phyloP scores from a whole-genome alignment of 164 flowering plant species.

The Magnolia officinalis region DNA sequence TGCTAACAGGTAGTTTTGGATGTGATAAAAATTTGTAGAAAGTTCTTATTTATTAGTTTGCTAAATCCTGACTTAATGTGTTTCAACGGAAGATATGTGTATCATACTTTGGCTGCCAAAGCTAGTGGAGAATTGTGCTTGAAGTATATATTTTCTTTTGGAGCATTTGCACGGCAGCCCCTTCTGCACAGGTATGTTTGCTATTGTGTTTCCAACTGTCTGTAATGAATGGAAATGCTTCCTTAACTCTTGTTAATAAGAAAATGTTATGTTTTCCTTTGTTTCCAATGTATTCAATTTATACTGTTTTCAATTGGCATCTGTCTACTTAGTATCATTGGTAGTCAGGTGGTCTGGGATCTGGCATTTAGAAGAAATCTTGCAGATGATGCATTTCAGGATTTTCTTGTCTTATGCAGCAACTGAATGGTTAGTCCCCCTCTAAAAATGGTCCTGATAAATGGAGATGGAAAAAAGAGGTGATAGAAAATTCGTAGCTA shows the following conservation, averaged over 20 bases:
- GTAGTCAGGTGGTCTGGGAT: too few relatives aligned
- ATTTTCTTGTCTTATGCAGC: too few relatives aligned
- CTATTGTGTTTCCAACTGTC: conserved; percentile 5
- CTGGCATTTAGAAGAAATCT: too few relatives aligned
- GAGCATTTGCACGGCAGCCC: conserved; percentile 86
- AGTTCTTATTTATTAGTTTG: neutral
- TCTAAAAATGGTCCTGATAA: too few relatives aligned
- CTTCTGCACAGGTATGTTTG: conserved; percentile 59
- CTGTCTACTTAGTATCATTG: too few relatives aligned
- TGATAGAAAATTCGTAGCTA: too few relatives aligned
- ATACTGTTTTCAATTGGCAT: neutral
- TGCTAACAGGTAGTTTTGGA: conserved; percentile 58
- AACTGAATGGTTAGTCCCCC: too few relatives aligned
- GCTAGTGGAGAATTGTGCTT: conserved; percentile 96
- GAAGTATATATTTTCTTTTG: conserved; percentile 85
- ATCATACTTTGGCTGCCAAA: conserved; percentile 90
- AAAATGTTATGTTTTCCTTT: too few relatives aligned
- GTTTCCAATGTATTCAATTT: neutral
- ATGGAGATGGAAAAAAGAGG: too few relatives aligned
- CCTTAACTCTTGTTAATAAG: neutral
- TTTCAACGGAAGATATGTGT: conserved; percentile 51
- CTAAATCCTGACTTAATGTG: neutral
- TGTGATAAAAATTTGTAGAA: neutral
- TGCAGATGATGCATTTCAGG: too few relatives aligned
- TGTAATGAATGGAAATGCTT: neutral